phyloP scores from a whole-genome alignment of 2,329 filamentous ascomycete genomes.

The Venturia effusa region DNA sequence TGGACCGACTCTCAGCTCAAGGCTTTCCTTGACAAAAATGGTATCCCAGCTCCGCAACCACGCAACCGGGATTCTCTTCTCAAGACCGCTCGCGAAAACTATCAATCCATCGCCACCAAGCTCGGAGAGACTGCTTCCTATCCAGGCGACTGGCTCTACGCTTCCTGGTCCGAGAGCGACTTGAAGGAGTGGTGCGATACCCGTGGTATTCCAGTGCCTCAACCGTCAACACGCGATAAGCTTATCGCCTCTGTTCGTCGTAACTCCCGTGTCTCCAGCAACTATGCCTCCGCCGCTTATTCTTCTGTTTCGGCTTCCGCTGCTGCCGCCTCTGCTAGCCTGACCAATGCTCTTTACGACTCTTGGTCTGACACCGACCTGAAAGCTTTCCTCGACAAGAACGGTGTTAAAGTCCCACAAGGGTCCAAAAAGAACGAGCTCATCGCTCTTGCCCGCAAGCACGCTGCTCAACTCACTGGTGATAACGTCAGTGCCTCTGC shows the following conservation, averaged over 20 bases:
- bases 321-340: conserved; percentile 53
- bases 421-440: conserved; percentile 86
- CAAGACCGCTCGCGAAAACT: conserved; percentile 66
- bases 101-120: conserved; percentile 66
- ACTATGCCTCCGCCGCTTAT: conserved; percentile 49
- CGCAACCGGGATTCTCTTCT: conserved; percentile 75
- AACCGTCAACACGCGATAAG: conserved; percentile 74
- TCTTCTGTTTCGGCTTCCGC: conserved; percentile 33
- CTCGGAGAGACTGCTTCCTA: conserved; percentile 70
- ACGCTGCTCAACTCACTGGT: conserved; percentile 61
- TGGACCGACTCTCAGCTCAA: conserved; percentile 94
- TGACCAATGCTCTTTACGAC: conserved; percentile 77
- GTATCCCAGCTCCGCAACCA: conserved; percentile 78
- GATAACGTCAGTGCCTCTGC: conserved; percentile 43
- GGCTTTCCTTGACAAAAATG: conserved; percentile 79
- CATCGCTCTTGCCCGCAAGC: conserved; percentile 77
- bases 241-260: conserved; percentile 82
- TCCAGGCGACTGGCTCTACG: conserved; percentile 90
- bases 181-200: conserved; percentile 89
- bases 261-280: conserved; percentile 70
- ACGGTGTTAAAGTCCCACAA: conserved; percentile 80
- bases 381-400: conserved; percentile 89
- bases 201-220: conserved; percentile 74
- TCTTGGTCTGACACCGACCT: conserved; percentile 83
- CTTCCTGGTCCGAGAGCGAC: conserved; percentile 84